Base-by-base conservation (phyloP, 1,139 yeast genomes). In the Pneumocystis murina region DNA sequence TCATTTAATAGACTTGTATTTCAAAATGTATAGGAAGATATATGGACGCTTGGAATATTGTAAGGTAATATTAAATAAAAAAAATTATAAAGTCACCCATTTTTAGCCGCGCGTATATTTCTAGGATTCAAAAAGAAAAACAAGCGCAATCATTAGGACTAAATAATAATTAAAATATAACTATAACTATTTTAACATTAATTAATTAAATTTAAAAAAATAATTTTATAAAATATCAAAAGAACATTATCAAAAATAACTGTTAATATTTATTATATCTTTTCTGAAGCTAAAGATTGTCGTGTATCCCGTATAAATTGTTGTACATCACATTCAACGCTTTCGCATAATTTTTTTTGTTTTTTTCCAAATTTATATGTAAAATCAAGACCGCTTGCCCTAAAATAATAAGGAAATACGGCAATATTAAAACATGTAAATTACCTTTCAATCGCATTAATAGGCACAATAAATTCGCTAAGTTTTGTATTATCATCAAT, bases 11-110 rank as follows among this genome's bases (percentile, higher is more conserved):
- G 65, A 38, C 59, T 28, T 64, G 66, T 28, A 61, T 58, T 35
- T 55, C 67, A 68, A 86, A 84, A 72, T 90, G 96, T 73, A 80
- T 87, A 72, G 86, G 86, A 68, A 88, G 88, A 76, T 90, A 88
- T 75, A 86, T 90, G 94, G 81, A 87, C 74, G 84, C 95, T 57
- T 90, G 97, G 97, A 89, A 89, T 72, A 80, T 85, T 64, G 79
- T 89, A 62, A 48, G 87, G 95, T 41, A 58, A 43, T 20, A 43
- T 24, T 7, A 2, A 20, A 4, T 48, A 48, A 12, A 8, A 48
- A 24, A 24, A 48, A 43, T 10, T 24, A 12, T 2, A 30, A 48
- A 24, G 8, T 33, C 8, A 33, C 7, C 8, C 20, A 2, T 17
- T 24, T 24, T n/a, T 24, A 48, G 55, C 28, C 55, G 83, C 74